A percentile compares a stretch with the other conserved stretches of the same genome.
Evolutionary conservation across 2,329 filamentous ascomycete species (phyloP).

Genomic region (Pseudofabraea citricarpa): DNA sequence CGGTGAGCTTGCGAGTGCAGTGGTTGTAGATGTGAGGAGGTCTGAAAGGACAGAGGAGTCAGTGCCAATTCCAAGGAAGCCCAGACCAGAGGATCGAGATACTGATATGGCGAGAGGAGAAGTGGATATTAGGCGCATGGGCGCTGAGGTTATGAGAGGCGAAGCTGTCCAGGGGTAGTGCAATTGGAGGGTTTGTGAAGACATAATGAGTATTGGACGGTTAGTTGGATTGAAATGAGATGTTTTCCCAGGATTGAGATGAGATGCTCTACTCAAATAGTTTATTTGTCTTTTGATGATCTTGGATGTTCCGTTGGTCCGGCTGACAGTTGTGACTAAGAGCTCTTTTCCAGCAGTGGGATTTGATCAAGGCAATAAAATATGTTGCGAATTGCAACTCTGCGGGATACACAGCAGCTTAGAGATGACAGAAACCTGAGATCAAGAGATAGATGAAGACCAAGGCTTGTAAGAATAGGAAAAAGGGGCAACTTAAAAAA

Average conservation of each 20-base stretch:
- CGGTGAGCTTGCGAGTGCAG: constrained; percentile 8
- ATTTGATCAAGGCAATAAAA: too few relatives aligned
- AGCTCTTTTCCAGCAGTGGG: too few relatives aligned
- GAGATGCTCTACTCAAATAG: neutral
- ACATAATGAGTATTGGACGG: constrained; percentile 1
- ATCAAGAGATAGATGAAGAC: too few relatives aligned
- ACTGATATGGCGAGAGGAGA: constrained; percentile 54
- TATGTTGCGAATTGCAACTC: too few relatives aligned
- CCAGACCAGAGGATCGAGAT: constrained; percentile 47
- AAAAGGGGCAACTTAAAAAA: too few relatives aligned
- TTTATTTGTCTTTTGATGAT: neutral
- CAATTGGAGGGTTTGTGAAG: constrained; percentile 16
- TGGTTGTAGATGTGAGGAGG: constrained; percentile 22
- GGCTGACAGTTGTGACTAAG: too few relatives aligned
- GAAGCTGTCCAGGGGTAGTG: constrained; percentile 53
- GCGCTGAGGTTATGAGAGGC: constrained; percentile 58
- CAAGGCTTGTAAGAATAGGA: too few relatives aligned
- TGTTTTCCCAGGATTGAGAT: too few relatives aligned
- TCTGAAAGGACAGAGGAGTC: constrained; percentile 19
- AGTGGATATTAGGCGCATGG: constrained; percentile 63
- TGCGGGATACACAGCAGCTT: too few relatives aligned
- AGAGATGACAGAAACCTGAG: too few relatives aligned
- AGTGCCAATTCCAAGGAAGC: constrained; percentile 38
- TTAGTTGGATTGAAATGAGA: neutral
- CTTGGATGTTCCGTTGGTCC: too few relatives aligned